Evolutionary conservation across 305 asterid species (phyloP), one percentile per base, ranked within the genome.

Genomic region (Vinca major): DNA sequence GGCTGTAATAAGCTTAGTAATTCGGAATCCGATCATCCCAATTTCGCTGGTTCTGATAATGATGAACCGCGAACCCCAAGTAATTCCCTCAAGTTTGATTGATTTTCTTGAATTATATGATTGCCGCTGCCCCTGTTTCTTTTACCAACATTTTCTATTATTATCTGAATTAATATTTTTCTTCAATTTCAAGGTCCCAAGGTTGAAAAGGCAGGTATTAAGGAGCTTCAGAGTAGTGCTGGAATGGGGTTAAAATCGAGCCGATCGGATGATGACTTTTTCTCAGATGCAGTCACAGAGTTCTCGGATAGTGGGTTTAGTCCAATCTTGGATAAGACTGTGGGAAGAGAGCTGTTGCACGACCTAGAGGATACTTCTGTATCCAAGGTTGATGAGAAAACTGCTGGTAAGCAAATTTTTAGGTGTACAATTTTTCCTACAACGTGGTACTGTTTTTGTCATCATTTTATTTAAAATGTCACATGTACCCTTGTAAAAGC

Each of bases 191-290:
- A 77, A 89, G 97, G 87, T 76, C 87, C 89, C 57, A 75, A 58
- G 50, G 48, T 52, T 73, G 86, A 62, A 71, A 77, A 80, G 82
- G 72, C 41, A 54, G 67, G 44, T 63, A 69, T 58, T 5, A 78
- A 68, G 81, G 84, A 74, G 68, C 36, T 69, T 68, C 79, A 64
- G 12, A 62, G 80, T 75, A 78, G 84, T 52, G 77, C 70, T 56
- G 81, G 79, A 68, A 75, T 62, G 11, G 83, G 81, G 69, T 76
- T 66, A 71, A 80, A 63, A 76, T 85, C 89, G 5, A 56, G 44
- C 62, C 84, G 61, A 80, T 85, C 95, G 26, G 98, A 86, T 67
- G 89, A 86, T 54, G 98, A 92, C 36, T 75, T 80, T 70, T 92
- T 78, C 73, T 63, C 96, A 47, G 98, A 89, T 83, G 96, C 95